Percentiles rank a stretch among this genome's conserved stretches.
These are phyloP conservation scores for Melastoma malabathricum DNA, from an alignment of 345 rosid species.

Conservation along the genomic window DNA sequence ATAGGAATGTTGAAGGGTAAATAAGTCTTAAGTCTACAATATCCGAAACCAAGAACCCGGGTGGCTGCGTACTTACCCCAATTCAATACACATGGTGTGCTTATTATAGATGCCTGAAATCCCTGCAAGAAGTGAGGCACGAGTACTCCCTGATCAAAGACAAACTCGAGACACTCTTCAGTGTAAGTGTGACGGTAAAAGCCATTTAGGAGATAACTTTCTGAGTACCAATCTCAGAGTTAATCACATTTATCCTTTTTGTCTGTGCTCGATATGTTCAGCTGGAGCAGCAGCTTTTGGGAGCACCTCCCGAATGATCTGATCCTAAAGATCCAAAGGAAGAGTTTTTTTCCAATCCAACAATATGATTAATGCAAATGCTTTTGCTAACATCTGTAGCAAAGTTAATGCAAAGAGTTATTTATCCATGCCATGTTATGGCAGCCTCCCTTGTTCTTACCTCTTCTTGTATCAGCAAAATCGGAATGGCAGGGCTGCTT, in stretches of 20 bases:
- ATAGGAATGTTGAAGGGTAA: constrained; percentile 38
- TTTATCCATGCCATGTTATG: too few species aligned
- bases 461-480: too few species aligned
- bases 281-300: constrained; percentile 43
- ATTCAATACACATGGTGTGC: too few species aligned
- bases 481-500: too few species aligned
- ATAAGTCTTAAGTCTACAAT: constrained; percentile 1
- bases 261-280: constrained; percentile 7
- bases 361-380: background rate
- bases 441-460: too few species aligned
- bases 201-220: background rate
- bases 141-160: constrained; percentile 39
- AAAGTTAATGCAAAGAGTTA: too few species aligned
- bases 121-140: constrained; percentile 43
- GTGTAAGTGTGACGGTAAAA: constrained; percentile 13
- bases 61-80: too few species aligned
- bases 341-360: background rate
- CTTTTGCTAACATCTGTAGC: too few species aligned
- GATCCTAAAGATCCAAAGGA: constrained; percentile 3
- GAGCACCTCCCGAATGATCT: constrained; percentile 26
- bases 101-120: constrained; percentile 34
- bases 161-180: constrained; percentile 50
- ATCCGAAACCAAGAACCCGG: too few species aligned
- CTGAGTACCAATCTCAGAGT: background rate
- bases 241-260: background rate